Evolutionary conservation across 352 stramenopile genomes (phyloP), one percentile per base, ranked within the genome.

Genomic region (Globisporangium yorkense): DNA sequence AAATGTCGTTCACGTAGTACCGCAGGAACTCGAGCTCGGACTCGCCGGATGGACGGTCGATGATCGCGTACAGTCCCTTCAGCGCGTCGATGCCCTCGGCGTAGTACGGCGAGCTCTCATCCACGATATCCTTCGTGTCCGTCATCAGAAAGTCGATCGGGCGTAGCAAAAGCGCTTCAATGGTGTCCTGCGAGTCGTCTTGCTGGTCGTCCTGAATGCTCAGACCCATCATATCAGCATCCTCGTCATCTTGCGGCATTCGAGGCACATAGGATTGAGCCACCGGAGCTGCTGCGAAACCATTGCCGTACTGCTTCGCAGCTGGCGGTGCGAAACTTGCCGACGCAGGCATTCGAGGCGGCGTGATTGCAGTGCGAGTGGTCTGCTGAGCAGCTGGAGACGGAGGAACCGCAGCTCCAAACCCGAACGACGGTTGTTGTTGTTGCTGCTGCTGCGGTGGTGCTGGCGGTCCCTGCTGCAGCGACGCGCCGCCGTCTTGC

Each of bases 1-100:
- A 66, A 15, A 96, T 86, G 41, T 93, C 80, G 54, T 92, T 93
- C 33, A 92, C 79, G 39, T 89, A 79, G n/a, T 70, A 78, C 21
- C 72, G 68, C 51, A 94, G 57, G 63, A 94, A 94, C 20, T 82
- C 60, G 13, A 78, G 43, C 57, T 94, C 82, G 3, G 70, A 75
- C 4, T 75, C 67, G 35, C 84, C 75, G 0, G 66, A 74, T 27
- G 81, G 79, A 2, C 80, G 71, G 18, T 75, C 75, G n/a, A 86
- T 74, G 31, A 96, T 87, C 24, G 77, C 74, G 61, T 93, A 94
- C 43, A 96, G 43, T 16, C 70, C 78, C 62, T 96, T 94, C 29
- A 96, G 55, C 10, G 82, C 80, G 35, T 94, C 83, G 15, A 86
- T 74, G 21, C 86, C 84, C 51, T 88, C 72, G 20, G 65, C 68